These are phyloP conservation scores for Aspergillus alliaceus DNA, from an alignment of 2,329 filamentous ascomycete genomes.

Conservation along the genomic window DNA sequence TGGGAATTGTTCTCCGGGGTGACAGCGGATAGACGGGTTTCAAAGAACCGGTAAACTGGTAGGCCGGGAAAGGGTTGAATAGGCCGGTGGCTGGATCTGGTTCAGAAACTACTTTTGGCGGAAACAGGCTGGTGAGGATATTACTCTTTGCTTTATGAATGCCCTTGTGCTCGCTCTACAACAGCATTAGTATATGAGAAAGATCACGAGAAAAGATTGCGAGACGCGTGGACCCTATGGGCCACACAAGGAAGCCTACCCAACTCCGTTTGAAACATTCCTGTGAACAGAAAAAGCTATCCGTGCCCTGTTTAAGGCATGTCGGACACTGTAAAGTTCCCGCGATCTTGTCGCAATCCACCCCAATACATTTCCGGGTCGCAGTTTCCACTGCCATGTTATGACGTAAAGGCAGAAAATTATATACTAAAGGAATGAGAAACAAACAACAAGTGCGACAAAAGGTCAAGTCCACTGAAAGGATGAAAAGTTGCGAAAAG, in stretches of 20 bases:
- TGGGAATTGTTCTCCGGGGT: slow-evolving; percentile 69
- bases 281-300: slow-evolving; percentile 96
- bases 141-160: slow-evolving; percentile 79
- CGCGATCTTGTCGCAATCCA: slow-evolving; percentile 83
- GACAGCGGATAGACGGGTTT: slow-evolving; percentile 88
- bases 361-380: slow-evolving; percentile 65
- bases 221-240: slow-evolving; percentile 22
- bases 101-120: slow-evolving; percentile 84
- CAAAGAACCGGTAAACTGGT: slow-evolving; percentile 75
- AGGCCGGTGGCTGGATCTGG: slow-evolving; percentile 84
- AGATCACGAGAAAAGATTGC: neutral
- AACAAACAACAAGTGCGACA: neutral
- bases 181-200: slow-evolving; percentile 12
- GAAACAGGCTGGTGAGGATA: slow-evolving; percentile 69
- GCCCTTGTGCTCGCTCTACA: slow-evolving; percentile 76
- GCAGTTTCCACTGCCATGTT: slow-evolving; percentile 32
- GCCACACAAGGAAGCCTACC: slow-evolving; percentile 60
- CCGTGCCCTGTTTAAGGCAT: slow-evolving; percentile 84
- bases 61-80: slow-evolving; percentile 91
- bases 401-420: neutral
- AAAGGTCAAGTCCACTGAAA: neutral
- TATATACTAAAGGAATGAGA: neutral
- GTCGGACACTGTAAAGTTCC: slow-evolving; percentile 89
- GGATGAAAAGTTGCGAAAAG: slow-evolving; percentile 2
- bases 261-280: slow-evolving; percentile 99